A percentile compares a stretch with the other conserved stretches of the same genome.
phyloP scores from a whole-genome alignment of 169 alveolate genomes.

The Ichthyophthirius multifiliis region DNA sequence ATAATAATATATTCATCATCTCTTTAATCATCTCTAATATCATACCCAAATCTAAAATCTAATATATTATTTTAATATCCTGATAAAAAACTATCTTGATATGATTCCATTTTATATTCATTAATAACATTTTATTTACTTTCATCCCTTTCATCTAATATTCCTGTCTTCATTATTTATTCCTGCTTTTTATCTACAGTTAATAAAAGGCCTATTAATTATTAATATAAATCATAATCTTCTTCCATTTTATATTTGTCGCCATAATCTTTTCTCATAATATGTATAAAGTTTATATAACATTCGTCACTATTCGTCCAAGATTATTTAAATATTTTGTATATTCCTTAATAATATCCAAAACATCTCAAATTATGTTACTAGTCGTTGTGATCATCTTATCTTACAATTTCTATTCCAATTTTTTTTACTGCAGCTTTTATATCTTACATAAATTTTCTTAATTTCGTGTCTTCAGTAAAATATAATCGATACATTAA shows the following conservation, averaged over 20 bases:
- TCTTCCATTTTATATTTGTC: not conserved
- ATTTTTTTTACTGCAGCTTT: not conserved
- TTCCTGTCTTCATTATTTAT: not conserved
- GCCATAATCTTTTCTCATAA: not conserved
- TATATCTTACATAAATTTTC: not conserved
- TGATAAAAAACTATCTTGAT: not conserved
- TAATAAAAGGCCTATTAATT: not conserved
- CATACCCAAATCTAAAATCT: constrained; percentile 6
- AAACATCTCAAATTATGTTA: constrained; percentile 1
- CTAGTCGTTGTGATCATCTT: not conserved
- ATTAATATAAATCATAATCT: not conserved
- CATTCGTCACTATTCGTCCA: not conserved
- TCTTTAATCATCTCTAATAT: not conserved
- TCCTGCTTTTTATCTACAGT: not conserved
- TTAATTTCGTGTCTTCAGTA: not conserved
- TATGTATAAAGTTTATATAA: not conserved
- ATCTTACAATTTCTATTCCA: not conserved
- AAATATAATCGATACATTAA: not conserved
- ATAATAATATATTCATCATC: not conserved
- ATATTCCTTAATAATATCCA: constrained; percentile 1
- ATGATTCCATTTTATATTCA: not conserved
- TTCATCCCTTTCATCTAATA: not conserved
- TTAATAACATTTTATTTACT: not conserved
- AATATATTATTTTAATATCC: not conserved
- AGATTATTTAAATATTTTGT: not conserved